phyloP scores from a whole-genome alignment of 805 yeast species.

The Candida orba region DNA sequence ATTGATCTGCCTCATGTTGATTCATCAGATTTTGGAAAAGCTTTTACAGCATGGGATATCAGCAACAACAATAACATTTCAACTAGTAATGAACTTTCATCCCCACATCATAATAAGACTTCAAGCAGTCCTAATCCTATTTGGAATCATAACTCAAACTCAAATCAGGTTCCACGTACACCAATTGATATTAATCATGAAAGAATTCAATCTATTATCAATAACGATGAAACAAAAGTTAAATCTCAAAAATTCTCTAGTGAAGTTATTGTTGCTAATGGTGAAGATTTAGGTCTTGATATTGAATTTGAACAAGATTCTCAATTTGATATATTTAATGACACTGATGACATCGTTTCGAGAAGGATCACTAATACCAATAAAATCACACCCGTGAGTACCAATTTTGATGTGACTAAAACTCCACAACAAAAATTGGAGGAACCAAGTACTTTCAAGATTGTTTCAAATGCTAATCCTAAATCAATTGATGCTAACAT shows the following conservation, averaged over 20 bases:
- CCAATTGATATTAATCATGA: slow-evolving; percentile 12
- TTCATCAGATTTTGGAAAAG: slow-evolving; percentile 42
- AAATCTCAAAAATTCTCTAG: slow-evolving; percentile 13
- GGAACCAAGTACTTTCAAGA: slow-evolving; percentile 1
- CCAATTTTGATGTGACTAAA: neutral
- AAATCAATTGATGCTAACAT: slow-evolving; percentile 2
- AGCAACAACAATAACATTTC: no score
- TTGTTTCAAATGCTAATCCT: slow-evolving; percentile 1
- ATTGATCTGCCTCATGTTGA: slow-evolving; percentile 35
- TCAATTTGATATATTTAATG: slow-evolving; percentile 1
- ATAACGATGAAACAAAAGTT: slow-evolving; percentile 12
- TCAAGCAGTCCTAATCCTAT: slow-evolving; percentile 9
- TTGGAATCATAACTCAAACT: slow-evolving; percentile 10
- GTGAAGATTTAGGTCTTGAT: slow-evolving; percentile 18
- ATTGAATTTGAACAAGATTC: slow-evolving; percentile 18
- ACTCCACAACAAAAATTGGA: neutral
- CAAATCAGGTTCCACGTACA: neutral
- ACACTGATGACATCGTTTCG: neutral
- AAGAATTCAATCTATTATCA: slow-evolving; percentile 13
- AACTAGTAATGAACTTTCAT: neutral
- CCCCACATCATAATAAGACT: no score
- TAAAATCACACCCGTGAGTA: no score
- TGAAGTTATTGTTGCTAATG: slow-evolving; percentile 14
- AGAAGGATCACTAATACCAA: no score
- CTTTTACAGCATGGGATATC: slow-evolving; percentile 30